These are phyloP conservation scores for Calonectria pteridis DNA, from an alignment of 2,329 filamentous ascomycete species.

Conservation along the genomic window DNA sequence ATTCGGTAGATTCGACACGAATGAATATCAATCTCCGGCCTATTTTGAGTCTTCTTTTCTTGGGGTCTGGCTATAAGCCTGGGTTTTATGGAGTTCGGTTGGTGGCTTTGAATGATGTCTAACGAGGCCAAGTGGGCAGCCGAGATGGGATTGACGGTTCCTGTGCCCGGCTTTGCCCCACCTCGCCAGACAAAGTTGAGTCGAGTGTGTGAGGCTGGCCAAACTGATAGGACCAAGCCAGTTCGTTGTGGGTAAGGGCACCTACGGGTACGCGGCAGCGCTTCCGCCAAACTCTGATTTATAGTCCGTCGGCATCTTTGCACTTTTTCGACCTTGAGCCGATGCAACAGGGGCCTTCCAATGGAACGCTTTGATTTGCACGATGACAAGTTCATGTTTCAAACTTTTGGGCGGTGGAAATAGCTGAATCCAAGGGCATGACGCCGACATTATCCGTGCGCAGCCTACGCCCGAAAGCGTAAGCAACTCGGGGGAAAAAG, in stretches of 20 bases:
- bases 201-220: too few relatives aligned
- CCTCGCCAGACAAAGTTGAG: neutral
- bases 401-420: neutral
- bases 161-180: neutral
- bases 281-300: neutral
- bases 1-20: neutral
- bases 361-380: neutral
- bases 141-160: neutral
- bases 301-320: neutral
- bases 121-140: neutral
- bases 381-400: neutral
- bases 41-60: neutral
- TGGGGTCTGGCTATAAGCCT: fast-evolving
- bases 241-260: neutral
- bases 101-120: neutral
- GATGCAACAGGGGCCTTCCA: neutral
- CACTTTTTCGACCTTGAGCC: neutral
- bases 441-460: neutral
- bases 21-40: neutral
- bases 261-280: neutral
- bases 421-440: neutral
- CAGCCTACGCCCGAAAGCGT: neutral
- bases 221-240: neutral
- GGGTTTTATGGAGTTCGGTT: neutral
- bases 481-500: neutral